A percentile compares a stretch with the other conserved stretches of the same genome.
Conservation (phyloP, 1,284 basidiomycete species). For the Takashimella tepidaria region DNA sequence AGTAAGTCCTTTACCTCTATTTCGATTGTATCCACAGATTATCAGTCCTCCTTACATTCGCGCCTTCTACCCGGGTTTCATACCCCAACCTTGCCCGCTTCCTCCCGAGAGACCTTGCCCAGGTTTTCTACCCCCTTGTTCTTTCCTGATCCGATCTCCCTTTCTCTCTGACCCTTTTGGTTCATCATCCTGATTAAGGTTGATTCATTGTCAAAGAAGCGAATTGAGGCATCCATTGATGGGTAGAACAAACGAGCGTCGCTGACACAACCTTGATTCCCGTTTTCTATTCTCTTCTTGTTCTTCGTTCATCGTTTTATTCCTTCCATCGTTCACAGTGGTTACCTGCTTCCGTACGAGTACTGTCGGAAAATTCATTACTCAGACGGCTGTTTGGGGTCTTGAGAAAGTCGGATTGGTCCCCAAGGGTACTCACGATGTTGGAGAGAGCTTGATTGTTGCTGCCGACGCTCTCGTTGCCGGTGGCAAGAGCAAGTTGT, state of each 20-base stretch:
- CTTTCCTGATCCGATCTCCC: too few species aligned
- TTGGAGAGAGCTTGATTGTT: slow-evolving; percentile 81
- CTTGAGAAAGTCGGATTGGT: slow-evolving; percentile 75
- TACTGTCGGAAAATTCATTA: slow-evolving; percentile 77
- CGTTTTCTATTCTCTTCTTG: background rate
- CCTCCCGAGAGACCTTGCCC: background rate
- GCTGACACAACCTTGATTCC: too few species aligned
- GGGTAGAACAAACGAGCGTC: too few species aligned
- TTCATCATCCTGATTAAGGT: too few species aligned
- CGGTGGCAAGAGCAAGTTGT: slow-evolving; percentile 80
- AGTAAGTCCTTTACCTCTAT: slow-evolving; percentile 37
- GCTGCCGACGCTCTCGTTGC: slow-evolving; percentile 74
- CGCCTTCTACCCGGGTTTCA: too few species aligned
- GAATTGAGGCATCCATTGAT: background rate
- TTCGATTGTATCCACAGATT: background rate
- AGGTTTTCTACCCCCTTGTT: background rate
- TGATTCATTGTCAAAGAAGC: background rate
- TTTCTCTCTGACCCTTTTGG: too few species aligned
- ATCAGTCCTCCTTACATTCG: too few species aligned
- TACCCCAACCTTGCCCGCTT: background rate
- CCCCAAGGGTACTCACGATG: slow-evolving; percentile 89
- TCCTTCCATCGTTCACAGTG: slow-evolving; percentile 35
- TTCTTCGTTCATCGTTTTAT: slow-evolving; percentile 28
- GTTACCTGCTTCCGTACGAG: slow-evolving; percentile 85
- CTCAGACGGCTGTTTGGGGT: slow-evolving; percentile 71